Conservation (phyloP, 495 filamentous ascomycete genomes). For the Pyronema domesticum region DNA sequence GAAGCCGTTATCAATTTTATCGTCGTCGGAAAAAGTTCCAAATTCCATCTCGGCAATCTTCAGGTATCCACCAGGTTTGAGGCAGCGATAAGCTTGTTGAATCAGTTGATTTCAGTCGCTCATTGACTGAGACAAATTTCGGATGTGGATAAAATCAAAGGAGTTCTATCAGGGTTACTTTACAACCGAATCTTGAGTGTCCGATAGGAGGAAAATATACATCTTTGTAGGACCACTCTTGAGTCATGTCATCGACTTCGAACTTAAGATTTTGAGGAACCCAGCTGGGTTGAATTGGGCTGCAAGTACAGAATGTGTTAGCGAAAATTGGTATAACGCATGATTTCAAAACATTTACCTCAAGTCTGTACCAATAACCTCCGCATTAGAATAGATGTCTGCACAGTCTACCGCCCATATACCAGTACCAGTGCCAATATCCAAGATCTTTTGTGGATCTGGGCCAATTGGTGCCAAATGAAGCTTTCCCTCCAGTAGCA, state of each 20-base stretch:
- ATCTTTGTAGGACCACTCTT: constrained; percentile 27
- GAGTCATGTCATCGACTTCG: constrained; percentile 42
- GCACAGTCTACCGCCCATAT: too few species aligned
- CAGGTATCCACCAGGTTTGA: background rate
- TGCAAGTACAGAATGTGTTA: too few species aligned
- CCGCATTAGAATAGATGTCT: too few species aligned
- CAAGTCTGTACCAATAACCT: constrained; percentile 30
- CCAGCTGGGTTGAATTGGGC: constrained; percentile 40
- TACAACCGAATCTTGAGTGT: too few species aligned
- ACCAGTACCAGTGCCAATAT: too few species aligned
- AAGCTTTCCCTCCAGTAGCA: background rate
- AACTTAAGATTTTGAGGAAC: constrained; percentile 33
- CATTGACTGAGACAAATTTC: constrained; percentile 26
- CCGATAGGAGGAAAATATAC: too few species aligned
- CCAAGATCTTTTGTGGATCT: too few species aligned
- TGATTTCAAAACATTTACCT: background rate
- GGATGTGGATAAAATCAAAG: constrained; percentile 30
- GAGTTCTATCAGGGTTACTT: constrained; percentile 3
- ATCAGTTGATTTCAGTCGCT: constrained; percentile 34
- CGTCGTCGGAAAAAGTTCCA: background rate
- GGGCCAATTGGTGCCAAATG: background rate
- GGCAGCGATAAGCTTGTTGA: constrained; percentile 24
- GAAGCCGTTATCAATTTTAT: too few species aligned
- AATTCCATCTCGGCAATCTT: background rate
- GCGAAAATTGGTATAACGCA: constrained; percentile 22